A percentile compares a stretch with the other conserved stretches of the same genome.
Conservation (phyloP, 1,284 basidiomycete species). For the Ustilago loliicola region DNA sequence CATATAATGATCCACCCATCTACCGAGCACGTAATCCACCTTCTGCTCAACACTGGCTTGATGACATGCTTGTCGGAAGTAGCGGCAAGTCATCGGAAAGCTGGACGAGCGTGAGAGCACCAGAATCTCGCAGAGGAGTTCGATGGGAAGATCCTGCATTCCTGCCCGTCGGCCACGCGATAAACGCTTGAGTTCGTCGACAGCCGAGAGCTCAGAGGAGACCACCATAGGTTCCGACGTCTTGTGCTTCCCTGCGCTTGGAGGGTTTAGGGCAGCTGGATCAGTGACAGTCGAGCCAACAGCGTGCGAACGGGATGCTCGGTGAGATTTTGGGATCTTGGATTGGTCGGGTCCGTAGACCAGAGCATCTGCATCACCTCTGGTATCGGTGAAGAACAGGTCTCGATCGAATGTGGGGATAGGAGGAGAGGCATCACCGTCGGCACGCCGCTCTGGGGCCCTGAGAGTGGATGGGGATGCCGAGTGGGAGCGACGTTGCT, state of each 20-base stretch:
- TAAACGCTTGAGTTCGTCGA: not conserved
- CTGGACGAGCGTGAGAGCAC: slow-evolving; percentile 23
- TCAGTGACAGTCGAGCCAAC: too few relatives aligned
- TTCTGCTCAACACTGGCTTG: slow-evolving; percentile 13
- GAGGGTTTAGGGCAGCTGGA: not conserved
- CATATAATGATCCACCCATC: slow-evolving; percentile 30
- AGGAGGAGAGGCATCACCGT: not conserved
- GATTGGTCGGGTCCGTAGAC: slow-evolving; percentile 25
- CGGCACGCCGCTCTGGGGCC: not conserved
- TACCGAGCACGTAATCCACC: slow-evolving; percentile 23
- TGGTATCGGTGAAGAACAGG: slow-evolving; percentile 32
- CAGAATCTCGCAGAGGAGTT: slow-evolving; percentile 39
- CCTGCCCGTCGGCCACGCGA: slow-evolving; percentile 4
- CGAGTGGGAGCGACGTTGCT: not conserved
- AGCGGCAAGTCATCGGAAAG: slow-evolving; percentile 22
- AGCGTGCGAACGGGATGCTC: not conserved
- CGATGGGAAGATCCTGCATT: slow-evolving; percentile 33
- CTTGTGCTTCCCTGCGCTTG: not conserved
- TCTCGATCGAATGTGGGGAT: slow-evolving; percentile 14
- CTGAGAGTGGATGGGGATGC: not conserved
- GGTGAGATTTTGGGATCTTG: slow-evolving; percentile 18
- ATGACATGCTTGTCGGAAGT: slow-evolving; percentile 24
- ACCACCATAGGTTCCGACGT: not conserved
- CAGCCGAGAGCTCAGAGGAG: not conserved
- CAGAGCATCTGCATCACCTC: slow-evolving; percentile 22